Evolutionary conservation across 345 rosid species (phyloP).

Genomic region (Chamaenerion angustifolium): DNA sequence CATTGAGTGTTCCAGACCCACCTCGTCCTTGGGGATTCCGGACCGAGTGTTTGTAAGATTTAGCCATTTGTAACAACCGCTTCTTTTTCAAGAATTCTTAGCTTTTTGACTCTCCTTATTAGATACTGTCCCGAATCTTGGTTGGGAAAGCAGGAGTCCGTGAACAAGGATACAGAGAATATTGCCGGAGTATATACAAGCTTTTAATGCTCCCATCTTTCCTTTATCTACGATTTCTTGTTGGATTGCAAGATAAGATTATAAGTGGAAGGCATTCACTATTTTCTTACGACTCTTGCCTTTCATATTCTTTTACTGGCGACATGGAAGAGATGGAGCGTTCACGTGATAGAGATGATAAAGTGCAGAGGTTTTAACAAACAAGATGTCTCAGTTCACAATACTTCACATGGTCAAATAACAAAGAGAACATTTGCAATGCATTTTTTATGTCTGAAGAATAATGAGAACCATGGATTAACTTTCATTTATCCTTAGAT

Average conservation of each 20-base stretch:
- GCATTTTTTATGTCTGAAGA: too few relatives aligned
- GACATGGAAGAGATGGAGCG: slow-evolving; percentile 19
- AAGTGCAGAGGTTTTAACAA: slow-evolving; percentile 9
- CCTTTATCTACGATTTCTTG: background rate
- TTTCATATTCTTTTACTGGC: background rate
- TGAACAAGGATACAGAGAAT: slow-evolving; percentile 8
- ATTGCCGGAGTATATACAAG: slow-evolving; percentile 12
- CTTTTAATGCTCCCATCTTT: background rate
- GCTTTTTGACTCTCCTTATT: background rate
- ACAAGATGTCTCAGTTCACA: slow-evolving; percentile 9
- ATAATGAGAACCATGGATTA: too few relatives aligned
- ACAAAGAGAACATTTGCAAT: slow-evolving; percentile 7
- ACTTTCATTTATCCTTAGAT: background rate
- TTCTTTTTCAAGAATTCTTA: background rate
- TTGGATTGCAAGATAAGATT: background rate
- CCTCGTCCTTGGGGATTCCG: slow-evolving; percentile 3
- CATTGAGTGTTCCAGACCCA: slow-evolving; percentile 2
- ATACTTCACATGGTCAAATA: slow-evolving; percentile 18
- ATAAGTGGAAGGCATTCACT: background rate
- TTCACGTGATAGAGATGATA: slow-evolving; percentile 12
- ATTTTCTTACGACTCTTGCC: background rate
- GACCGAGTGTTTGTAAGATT: background rate
- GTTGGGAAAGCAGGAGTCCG: slow-evolving; percentile 5
- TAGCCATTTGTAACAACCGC: background rate
- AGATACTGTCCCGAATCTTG: slow-evolving; percentile 8